A percentile compares a stretch with the other conserved stretches of the same genome.
These are phyloP conservation scores for Sclerotinia borealis DNA, from an alignment of 2,329 filamentous ascomycete genomes.

Conservation along the genomic window DNA sequence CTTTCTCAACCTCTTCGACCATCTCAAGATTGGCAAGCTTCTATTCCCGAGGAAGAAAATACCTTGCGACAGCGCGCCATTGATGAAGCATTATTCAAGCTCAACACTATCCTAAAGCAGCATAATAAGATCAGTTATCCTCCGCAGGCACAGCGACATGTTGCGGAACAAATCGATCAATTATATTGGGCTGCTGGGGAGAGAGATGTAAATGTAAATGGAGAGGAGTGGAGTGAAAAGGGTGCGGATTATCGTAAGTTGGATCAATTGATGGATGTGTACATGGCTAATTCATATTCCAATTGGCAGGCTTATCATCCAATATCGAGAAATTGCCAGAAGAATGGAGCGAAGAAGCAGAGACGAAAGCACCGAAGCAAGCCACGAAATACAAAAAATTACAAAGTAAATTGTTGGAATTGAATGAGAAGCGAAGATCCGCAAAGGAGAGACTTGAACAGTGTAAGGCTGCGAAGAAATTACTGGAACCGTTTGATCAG, in stretches of 20 bases:
- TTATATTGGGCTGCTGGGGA: constrained; percentile 51
- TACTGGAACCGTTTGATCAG: constrained; percentile 47
- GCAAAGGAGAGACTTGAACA: constrained; percentile 40
- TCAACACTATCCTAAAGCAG: constrained; percentile 58
- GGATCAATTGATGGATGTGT: neutral
- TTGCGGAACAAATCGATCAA: constrained; percentile 66
- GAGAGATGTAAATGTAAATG: constrained; percentile 30
- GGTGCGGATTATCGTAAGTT: constrained; percentile 32
- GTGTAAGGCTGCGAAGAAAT: constrained; percentile 43
- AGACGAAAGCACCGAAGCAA: constrained; percentile 35
- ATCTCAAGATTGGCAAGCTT: constrained; percentile 39
- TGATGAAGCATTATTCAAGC: constrained; percentile 50
- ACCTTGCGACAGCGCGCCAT: constrained; percentile 40
- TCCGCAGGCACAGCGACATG: constrained; percentile 61
- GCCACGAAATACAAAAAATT: constrained; percentile 47
- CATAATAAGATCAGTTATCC: constrained; percentile 62
- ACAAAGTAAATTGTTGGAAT: constrained; percentile 42
- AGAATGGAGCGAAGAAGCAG: constrained; percentile 33
- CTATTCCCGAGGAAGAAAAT: constrained; percentile 39
- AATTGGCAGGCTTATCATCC: constrained; percentile 17
- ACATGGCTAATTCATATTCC: neutral
- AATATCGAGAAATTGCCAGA: constrained; percentile 29
- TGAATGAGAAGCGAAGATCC: constrained; percentile 42
- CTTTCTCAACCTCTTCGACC: constrained; percentile 33
- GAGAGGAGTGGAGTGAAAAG: constrained; percentile 37